These are phyloP conservation scores for Litchi chinensis DNA, from an alignment of 345 rosid genomes.

Conservation along the genomic window DNA sequence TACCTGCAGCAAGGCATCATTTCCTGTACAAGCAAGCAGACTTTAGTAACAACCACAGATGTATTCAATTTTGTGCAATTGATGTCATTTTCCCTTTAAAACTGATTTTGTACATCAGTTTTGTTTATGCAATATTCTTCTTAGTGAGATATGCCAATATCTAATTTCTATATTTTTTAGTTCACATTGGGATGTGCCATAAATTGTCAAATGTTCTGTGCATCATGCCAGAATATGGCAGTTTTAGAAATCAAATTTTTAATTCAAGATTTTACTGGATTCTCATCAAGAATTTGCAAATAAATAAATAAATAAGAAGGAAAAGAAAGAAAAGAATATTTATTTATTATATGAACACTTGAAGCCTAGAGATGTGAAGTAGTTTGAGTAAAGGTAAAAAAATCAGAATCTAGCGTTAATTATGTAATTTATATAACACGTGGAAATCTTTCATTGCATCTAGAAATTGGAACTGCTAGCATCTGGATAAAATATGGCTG, in stretches of 20 bases:
- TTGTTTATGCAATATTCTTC: neutral
- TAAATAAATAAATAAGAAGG: too few relatives aligned
- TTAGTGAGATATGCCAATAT: too few relatives aligned
- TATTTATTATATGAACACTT: too few relatives aligned
- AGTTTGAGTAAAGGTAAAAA: constrained; percentile 1
- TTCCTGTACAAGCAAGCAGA: neutral
- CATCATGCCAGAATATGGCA: too few relatives aligned
- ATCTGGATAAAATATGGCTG: neutral
- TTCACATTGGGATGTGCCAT: too few relatives aligned
- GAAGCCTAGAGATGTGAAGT: neutral
- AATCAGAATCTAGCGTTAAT: constrained; percentile 1
- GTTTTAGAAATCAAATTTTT: too few relatives aligned
- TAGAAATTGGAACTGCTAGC: constrained; percentile 3
- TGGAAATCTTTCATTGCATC: constrained; percentile 5
- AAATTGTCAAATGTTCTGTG: too few relatives aligned
- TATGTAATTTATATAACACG: neutral
- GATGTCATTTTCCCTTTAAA: neutral
- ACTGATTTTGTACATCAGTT: neutral
- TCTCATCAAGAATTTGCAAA: too few relatives aligned
- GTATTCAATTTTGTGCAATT: neutral
- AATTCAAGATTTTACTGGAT: too few relatives aligned
- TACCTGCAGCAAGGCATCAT: too few relatives aligned
- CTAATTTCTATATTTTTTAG: too few relatives aligned
- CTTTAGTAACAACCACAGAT: neutral
- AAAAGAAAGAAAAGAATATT: too few relatives aligned